Percentiles rank a stretch among this genome's conserved stretches.
These are phyloP conservation scores for Penicillium sp. DNA, from an alignment of 2,329 filamentous ascomycete genomes.

Conservation along the genomic window DNA sequence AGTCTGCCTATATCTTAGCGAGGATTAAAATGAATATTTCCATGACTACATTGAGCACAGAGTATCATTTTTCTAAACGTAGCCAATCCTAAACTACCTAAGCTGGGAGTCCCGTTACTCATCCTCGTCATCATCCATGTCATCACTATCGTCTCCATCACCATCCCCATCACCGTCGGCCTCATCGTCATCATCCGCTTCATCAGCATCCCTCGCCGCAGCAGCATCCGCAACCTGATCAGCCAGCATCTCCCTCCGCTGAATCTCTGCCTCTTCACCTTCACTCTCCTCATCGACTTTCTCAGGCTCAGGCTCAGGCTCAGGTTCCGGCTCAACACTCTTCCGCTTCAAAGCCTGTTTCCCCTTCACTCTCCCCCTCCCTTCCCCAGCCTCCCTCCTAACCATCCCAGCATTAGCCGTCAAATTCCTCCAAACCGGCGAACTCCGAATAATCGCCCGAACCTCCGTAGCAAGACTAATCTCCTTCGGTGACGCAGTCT, in stretches of 20 bases:
- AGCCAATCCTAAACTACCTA: neutral
- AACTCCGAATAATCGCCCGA: constrained; percentile 33
- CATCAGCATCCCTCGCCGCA: constrained; percentile 23
- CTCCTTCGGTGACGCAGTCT: constrained; percentile 20
- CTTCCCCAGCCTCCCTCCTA: constrained; percentile 1
- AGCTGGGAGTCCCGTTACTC: neutral
- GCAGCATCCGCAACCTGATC: constrained; percentile 29
- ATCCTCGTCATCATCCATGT: neutral
- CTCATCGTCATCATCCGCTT: constrained; percentile 25
- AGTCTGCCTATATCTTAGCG: neutral
- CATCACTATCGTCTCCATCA: neutral
- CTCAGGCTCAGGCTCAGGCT: constrained; percentile 5
- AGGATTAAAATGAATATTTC: constrained; percentile 11
- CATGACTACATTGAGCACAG: neutral
- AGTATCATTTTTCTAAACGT: neutral
- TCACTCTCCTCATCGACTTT: constrained; percentile 26
- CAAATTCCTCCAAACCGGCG: constrained; percentile 27
- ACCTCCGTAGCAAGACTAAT: constrained; percentile 37
- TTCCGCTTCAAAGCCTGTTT: constrained; percentile 16
- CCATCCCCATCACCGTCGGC: constrained; percentile 16
- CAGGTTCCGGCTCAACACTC: constrained; percentile 12
- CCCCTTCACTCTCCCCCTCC: constrained; percentile 10
- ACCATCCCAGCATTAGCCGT: constrained; percentile 6
- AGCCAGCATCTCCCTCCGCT: constrained; percentile 31
- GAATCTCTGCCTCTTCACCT: constrained; percentile 33